Conservation (phyloP, 1,139 yeast genomes). For the Sugiyamaella castrensis region DNA sequence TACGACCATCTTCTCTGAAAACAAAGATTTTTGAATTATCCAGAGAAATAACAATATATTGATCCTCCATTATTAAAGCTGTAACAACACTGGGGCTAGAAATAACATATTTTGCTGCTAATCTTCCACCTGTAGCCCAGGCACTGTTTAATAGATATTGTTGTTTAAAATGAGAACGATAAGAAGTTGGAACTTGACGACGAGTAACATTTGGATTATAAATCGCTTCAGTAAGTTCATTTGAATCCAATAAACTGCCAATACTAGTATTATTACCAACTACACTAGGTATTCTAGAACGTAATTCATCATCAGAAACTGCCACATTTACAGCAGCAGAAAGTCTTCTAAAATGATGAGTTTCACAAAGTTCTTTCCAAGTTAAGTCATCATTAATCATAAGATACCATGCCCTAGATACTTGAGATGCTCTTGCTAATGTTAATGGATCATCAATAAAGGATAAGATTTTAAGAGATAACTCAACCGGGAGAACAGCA, state of each 20-base stretch:
- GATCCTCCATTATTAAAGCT: conserved; percentile 38
- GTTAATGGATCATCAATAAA: conserved; percentile 60
- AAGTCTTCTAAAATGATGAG: conserved; percentile 40
- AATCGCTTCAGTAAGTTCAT: conserved; percentile 34
- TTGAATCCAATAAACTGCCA: neutral
- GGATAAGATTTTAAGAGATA: conserved; percentile 77
- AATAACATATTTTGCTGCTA: conserved; percentile 36
- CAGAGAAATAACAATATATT: conserved; percentile 42
- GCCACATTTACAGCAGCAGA: conserved; percentile 37
- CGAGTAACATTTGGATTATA: conserved; percentile 38
- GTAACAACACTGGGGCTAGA: conserved; percentile 42
- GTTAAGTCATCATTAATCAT: conserved; percentile 43
- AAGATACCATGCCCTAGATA: conserved; percentile 43
- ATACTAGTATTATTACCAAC: neutral
- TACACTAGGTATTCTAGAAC: conserved; percentile 23
- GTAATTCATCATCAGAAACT: conserved; percentile 13
- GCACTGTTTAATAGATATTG: conserved; percentile 43
- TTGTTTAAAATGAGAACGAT: conserved; percentile 43
- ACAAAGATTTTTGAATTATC: conserved; percentile 45
- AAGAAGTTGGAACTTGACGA: conserved; percentile 37
- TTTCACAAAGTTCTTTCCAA: conserved; percentile 43
- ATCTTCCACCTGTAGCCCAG: conserved; percentile 43
- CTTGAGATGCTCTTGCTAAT: conserved; percentile 45
- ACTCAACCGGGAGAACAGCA: conserved; percentile 75
- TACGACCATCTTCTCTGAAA: conserved; percentile 59